phyloP scores from a whole-genome alignment of 1,139 yeast genomes.

The Tardiomyces digboiensis region DNA sequence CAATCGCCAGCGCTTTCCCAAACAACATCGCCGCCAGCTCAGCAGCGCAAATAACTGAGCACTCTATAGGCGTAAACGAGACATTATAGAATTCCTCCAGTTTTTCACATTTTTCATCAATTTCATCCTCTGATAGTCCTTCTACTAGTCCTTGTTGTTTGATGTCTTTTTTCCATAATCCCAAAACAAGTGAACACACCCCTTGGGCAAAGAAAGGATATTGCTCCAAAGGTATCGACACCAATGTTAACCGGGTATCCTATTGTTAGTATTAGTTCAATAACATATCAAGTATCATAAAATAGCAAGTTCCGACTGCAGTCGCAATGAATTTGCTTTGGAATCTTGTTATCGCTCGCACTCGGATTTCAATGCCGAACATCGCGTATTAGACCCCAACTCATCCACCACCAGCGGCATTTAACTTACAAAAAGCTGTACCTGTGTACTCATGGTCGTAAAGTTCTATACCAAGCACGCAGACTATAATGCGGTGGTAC shows the following conservation, averaged over 20 bases:
- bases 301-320: too few species aligned
- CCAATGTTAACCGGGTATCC: slow-evolving; percentile 19
- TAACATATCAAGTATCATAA: too few species aligned
- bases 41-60: slow-evolving; percentile 44
- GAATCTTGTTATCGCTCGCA: too few species aligned
- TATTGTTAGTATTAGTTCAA: not conserved
- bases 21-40: slow-evolving; percentile 32
- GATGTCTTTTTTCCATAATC: slow-evolving; percentile 8
- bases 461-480: too few species aligned
- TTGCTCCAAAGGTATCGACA: slow-evolving; percentile 20
- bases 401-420: not conserved
- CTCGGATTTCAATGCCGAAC: too few species aligned
- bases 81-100: slow-evolving; percentile 37
- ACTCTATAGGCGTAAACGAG: slow-evolving; percentile 47
- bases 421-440: slow-evolving; percentile 16
- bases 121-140: not conserved
- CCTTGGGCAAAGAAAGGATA: slow-evolving; percentile 21
- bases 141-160: not conserved
- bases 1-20: slow-evolving; percentile 26
- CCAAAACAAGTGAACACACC: slow-evolving; percentile 18
- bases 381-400: not conserved
- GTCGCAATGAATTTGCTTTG: too few species aligned
- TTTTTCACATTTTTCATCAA: not conserved
- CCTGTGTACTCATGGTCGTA: slow-evolving; percentile 16
- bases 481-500: too few species aligned